Base-by-base conservation (phyloP, 1,284 basidiomycete genomes). In the Coniferiporia sulphurascens region DNA sequence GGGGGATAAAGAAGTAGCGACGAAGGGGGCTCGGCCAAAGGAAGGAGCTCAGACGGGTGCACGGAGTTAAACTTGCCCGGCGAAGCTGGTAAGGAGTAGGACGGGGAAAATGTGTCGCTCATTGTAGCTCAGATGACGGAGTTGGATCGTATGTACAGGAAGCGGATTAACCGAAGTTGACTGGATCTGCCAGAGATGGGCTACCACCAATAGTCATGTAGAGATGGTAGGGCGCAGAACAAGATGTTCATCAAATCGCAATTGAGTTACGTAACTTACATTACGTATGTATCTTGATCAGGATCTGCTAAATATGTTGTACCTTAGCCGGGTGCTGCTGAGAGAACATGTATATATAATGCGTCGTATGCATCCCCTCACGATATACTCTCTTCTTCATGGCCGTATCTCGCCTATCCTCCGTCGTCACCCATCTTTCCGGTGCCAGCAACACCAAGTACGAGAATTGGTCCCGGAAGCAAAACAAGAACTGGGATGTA, bases 401-500 rank as follows among this genome's bases (percentile, higher is more conserved):
- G 41, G 12, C 41, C 8, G n/a, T 7, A 43, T 12, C 41, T 13
- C 41, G 41, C 7, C 10, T 43, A 43, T 43, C 41, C 41, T 12
- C 41, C 7, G 8, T 43, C 41, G 41, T n/a, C 7, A 3, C 41
- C 12, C 41, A 43, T n/a, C 7, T 43, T 7, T 12, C 41, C 12
- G 41, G n/a, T 3, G 10, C 41, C 41, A n/a, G 41, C 12, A 43
- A n/a, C 41, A 13, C 41, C 41, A n/a, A n/a, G 41, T 43, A 2
- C 5, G 27, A 27, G 27, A 2, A 27, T 27, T 27, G 27, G n/a
- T 3, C 41, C 3, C 41, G 12, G 41, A 43, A n/a, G 41, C 27
- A 27, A 27, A 43, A 43, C 41, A 61, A 55, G 55, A 58, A 54
- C 43, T 61, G 60, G 60, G 48, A 55, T 35, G 51, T 61, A 32